Evolutionary conservation across 345 rosid species (phyloP).

Genomic region (Eucalyptus pauciflora): DNA sequence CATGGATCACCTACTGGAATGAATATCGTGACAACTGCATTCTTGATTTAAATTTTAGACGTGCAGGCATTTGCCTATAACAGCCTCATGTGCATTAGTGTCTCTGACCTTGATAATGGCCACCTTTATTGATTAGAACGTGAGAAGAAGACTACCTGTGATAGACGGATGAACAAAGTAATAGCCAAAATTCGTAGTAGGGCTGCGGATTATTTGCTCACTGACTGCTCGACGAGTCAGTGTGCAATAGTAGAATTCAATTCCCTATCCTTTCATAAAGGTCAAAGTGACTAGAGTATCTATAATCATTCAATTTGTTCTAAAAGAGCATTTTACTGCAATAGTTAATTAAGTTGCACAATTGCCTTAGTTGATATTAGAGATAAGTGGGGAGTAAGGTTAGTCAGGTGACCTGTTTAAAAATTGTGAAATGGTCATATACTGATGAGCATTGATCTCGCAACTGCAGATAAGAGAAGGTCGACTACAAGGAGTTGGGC

Average conservation of each 20-base stretch:
- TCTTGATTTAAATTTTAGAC: background rate
- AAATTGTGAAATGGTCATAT: background rate
- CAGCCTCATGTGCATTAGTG: background rate
- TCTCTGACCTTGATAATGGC: background rate
- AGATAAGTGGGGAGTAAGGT: background rate
- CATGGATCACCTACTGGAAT: background rate
- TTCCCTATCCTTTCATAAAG: too few species aligned
- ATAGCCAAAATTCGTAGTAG: too few species aligned
- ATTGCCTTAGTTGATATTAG: background rate
- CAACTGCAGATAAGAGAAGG: slow-evolving; percentile 74
- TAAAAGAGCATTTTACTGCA: background rate
- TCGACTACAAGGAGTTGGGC: slow-evolving; percentile 65
- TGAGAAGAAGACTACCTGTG: background rate
- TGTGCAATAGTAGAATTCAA: too few species aligned
- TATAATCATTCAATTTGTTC: background rate
- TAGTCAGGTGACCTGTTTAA: background rate
- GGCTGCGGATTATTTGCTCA: too few species aligned
- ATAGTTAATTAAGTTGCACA: background rate
- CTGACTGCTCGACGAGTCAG: too few species aligned
- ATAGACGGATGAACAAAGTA: background rate
- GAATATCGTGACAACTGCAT: background rate
- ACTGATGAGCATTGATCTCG: background rate
- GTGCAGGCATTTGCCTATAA: background rate
- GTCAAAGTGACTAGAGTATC: background rate
- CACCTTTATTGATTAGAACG: background rate